phyloP scores from a whole-genome alignment of 148 eudicot genomes.

The Talinum fruticosum region DNA sequence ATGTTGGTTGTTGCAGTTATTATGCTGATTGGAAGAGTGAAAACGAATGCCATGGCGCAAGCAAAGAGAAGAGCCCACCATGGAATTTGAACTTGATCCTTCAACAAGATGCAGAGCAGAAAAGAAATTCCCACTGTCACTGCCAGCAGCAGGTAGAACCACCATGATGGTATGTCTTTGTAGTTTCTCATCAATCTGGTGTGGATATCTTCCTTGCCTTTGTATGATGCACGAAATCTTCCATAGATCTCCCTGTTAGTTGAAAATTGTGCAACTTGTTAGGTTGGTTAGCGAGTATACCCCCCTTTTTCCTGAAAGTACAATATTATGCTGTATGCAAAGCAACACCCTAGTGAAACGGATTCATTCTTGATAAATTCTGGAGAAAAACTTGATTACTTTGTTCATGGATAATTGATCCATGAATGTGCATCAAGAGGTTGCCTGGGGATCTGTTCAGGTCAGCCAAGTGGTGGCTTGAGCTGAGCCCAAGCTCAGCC shows the following conservation, averaged over 20 bases:
- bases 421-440: too few species aligned
- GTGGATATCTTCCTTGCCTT: constrained; percentile 81
- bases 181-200: constrained; percentile 80
- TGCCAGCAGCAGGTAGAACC: constrained; percentile 68
- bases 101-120: constrained; percentile 63
- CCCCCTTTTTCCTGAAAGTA: too few species aligned
- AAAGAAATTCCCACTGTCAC: constrained; percentile 58
- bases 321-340: too few species aligned
- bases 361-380: too few species aligned
- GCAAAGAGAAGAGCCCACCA: constrained; percentile 99
- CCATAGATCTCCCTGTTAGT: constrained; percentile 70
- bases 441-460: too few species aligned
- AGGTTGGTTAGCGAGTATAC: neutral
- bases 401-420: too few species aligned
- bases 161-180: constrained; percentile 93
- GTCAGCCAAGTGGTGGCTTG: too few species aligned
- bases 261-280: constrained; percentile 5
- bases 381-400: too few species aligned
- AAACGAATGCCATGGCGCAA: constrained; percentile 63
- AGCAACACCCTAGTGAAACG: too few species aligned
- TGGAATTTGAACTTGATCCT: constrained; percentile 80
- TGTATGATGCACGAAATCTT: constrained; percentile 67
- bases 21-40: constrained; percentile 97
- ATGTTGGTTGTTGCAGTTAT: constrained; percentile 95
- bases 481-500: too few species aligned